Percentiles rank a stretch among this genome's conserved stretches.
These are phyloP conservation scores for Cinnamomum chago DNA, from an alignment of 164 flowering plant genomes.

Conservation along the genomic window DNA sequence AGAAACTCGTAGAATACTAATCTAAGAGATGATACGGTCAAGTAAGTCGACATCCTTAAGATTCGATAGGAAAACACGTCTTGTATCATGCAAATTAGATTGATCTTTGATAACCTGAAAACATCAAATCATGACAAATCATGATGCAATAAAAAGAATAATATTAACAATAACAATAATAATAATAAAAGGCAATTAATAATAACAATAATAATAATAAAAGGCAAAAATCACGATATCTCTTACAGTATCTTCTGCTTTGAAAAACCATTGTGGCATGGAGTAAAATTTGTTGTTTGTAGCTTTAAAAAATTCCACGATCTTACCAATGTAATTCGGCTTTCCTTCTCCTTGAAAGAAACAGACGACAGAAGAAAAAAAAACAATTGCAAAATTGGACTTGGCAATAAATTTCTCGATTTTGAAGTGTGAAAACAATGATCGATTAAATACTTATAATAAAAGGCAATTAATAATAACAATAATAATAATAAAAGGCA, in stretches of 20 bases:
- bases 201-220: not conserved
- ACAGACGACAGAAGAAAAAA: not conserved
- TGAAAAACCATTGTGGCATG: constrained; percentile 70
- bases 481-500: not conserved
- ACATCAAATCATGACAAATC: not conserved
- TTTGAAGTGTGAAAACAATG: too few relatives aligned
- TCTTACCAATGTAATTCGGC: constrained; percentile 45
- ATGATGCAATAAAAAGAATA: not conserved
- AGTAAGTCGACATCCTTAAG: constrained; percentile 55
- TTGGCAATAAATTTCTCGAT: too few relatives aligned
- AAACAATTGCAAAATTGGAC: too few relatives aligned
- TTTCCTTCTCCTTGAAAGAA: constrained; percentile 42
- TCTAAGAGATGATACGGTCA: constrained; percentile 47
- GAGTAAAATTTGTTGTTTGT: constrained; percentile 37
- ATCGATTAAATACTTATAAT: too few relatives aligned
- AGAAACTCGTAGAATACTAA: constrained; percentile 33
- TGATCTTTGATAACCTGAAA: constrained; percentile 31
- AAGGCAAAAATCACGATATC: not conserved
- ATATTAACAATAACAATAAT: too few relatives aligned
- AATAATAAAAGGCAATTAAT: too few relatives aligned
- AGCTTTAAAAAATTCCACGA: constrained; percentile 61
- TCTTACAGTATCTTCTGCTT: constrained; percentile 69
- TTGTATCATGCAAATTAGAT: constrained; percentile 28
- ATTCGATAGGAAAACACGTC: constrained; percentile 57
- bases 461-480: too few relatives aligned